Evolutionary conservation across 257 asterid species (phyloP).

Genomic region (Knoxia roxburghii): DNA sequence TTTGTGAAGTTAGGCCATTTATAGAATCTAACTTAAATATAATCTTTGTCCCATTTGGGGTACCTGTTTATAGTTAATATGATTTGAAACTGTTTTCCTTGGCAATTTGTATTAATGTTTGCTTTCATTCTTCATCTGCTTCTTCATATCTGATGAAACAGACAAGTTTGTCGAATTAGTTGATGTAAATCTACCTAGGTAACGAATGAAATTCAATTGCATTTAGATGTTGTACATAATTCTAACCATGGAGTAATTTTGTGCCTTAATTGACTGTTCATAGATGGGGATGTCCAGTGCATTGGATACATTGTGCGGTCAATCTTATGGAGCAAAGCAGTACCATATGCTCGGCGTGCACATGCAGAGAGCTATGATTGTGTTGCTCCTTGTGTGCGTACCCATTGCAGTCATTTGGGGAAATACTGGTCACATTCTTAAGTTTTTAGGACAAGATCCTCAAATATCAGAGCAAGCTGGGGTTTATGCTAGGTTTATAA

Average conservation of each 20-base stretch:
- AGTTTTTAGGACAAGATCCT: constrained; percentile 66
- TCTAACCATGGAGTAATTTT: neutral
- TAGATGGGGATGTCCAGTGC: constrained; percentile 93
- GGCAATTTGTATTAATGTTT: neutral
- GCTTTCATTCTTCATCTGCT: no score
- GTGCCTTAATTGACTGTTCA: neutral
- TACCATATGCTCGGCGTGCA: constrained; percentile 78
- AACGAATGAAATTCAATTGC: neutral
- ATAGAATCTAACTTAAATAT: neutral
- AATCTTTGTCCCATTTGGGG: neutral
- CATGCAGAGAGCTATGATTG: constrained; percentile 72
- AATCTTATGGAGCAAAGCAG: constrained; percentile 74
- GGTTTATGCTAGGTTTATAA: constrained; percentile 52
- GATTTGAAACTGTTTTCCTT: no score
- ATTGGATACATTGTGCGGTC: constrained; percentile 81
- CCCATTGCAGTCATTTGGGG: constrained; percentile 68
- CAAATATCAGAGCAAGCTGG: constrained; percentile 67
- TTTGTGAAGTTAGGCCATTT: neutral
- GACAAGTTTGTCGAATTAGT: no score
- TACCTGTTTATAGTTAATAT: neutral
- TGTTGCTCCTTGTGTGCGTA: constrained; percentile 49
- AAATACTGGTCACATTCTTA: constrained; percentile 55
- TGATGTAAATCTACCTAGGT: neutral
- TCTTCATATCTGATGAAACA: no score
- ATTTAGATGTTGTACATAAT: neutral